A percentile compares a stretch with the other conserved stretches of the same genome.
phyloP scores from a whole-genome alignment of 2,329 filamentous ascomycete genomes.

The Alternaria panax region DNA sequence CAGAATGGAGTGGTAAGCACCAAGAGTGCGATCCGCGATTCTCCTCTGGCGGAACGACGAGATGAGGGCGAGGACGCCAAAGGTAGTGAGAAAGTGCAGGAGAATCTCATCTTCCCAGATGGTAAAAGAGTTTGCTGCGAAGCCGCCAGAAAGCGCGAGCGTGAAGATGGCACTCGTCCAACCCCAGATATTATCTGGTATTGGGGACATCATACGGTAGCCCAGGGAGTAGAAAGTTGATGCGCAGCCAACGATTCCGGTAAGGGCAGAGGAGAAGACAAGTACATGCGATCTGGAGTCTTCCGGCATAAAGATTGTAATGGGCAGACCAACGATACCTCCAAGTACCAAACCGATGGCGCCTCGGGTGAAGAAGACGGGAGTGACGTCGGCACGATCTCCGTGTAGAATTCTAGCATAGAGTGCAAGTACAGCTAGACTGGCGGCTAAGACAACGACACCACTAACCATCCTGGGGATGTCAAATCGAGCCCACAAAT shows the following conservation, averaged over 20 bases:
- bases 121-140: constrained; percentile 96
- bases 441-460: constrained; percentile 71
- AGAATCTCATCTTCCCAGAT: constrained; percentile 98
- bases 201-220: constrained; percentile 57
- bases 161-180: constrained; percentile 84
- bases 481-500: constrained; percentile 92
- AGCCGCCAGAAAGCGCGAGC: constrained; percentile 86
- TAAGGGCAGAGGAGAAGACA: constrained; percentile 52
- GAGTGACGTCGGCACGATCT: constrained; percentile 62
- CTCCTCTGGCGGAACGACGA: constrained; percentile 77
- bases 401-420: constrained; percentile 70
- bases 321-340: constrained; percentile 50
- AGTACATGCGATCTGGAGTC: constrained; percentile 51
- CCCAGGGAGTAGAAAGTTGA: constrained; percentile 53
- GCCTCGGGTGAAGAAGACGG: constrained; percentile 60
- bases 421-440: constrained; percentile 72
- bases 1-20: constrained; percentile 81
- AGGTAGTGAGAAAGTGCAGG: constrained; percentile 88
- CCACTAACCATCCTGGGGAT: constrained; percentile 84
- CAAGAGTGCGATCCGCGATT: constrained; percentile 73
- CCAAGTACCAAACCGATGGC: constrained; percentile 59
- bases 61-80: constrained; percentile 77
- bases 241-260: constrained; percentile 50
- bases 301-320: constrained; percentile 53
- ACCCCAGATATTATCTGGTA: constrained; percentile 85